Evolutionary conservation across 768 basidiomycete genomes (phyloP), one percentile per base, ranked within the genome.

Genomic region (Naganishia vaughanmartiniae): DNA sequence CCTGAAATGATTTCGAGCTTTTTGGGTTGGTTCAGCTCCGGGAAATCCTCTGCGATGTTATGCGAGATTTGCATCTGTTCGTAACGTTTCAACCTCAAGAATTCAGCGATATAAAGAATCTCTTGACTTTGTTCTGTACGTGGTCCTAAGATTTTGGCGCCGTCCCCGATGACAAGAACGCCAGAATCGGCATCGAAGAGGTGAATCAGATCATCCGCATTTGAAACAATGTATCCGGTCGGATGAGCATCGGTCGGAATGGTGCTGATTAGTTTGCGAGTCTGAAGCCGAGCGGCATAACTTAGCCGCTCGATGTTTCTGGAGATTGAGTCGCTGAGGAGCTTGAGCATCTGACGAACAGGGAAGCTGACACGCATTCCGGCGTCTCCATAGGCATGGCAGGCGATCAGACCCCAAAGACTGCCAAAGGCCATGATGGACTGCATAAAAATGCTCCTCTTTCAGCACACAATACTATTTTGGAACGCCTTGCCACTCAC

Each of bases 311-410:
- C 91, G 63, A 92, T 87, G 75, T 91, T 90, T 60, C 88, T 84
- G 36, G 89, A 90, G 71, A 92, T 89, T 1, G 89, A 87, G 77
- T 91, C 90, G 74, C 88, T 89, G 56, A 92, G 83, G 11, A 92
- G 85, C 24, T 89, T 86, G 57, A 92, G 85, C 85, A 92, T 90
- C 78, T 91, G 90, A 28, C 90, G 86, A 7, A 91, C 88, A 4
- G 89, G 89, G 81, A 92, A 91, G 1, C 90, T 90, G 7, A 92
- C 89, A 12, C 91, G 86, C 87, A 90, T 90, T n/a, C 91, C 90
- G 72, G 85, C 84, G 14, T 83, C 72, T 0, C 91, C 90, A 73
- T 91, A 93, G 0, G 88, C 87, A 77, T 91, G 90, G 75, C 89
- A 90, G 6, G 88, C 85, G 60, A 91, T 87, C 14, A 92, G 83